A percentile compares a stretch with the other conserved stretches of the same genome.
Evolutionary conservation across 164 flowering plant genomes (phyloP).

Genomic region (Sextonia rubra): DNA sequence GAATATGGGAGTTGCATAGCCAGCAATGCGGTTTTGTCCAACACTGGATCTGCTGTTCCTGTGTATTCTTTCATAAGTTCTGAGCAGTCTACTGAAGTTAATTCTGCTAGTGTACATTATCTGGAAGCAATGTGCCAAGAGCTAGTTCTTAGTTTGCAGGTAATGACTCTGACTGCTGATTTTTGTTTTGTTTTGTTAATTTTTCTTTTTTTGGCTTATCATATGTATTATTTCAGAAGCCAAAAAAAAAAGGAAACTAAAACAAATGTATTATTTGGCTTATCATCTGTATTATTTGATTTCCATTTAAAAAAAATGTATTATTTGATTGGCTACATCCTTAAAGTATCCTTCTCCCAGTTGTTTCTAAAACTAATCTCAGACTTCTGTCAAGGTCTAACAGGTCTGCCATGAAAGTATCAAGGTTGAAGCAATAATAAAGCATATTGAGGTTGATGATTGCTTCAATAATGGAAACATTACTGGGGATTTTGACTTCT

Average conservation of each 20-base stretch:
- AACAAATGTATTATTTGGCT: too few species aligned
- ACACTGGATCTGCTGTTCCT: background rate
- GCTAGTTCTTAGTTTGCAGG: constrained; percentile 57
- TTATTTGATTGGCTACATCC: background rate
- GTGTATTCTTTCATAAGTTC: background rate
- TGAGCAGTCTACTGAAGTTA: constrained; percentile 1
- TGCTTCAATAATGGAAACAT: constrained; percentile 28
- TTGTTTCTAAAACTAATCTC: constrained; percentile 16
- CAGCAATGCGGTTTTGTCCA: background rate
- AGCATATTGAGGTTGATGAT: constrained; percentile 58
- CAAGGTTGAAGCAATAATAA: constrained; percentile 56
- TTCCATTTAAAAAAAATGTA: too few species aligned
- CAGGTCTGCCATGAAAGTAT: constrained; percentile 67
- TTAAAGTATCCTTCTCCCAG: too few species aligned
- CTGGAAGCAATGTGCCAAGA: constrained; percentile 48
- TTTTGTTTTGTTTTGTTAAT: background rate
- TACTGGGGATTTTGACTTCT: constrained; percentile 10
- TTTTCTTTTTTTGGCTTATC: background rate
- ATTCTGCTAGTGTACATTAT: constrained; percentile 29
- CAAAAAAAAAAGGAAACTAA: too few species aligned
- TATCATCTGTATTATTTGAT: too few species aligned
- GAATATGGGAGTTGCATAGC: background rate
- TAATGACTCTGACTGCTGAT: constrained; percentile 26
- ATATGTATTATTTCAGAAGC: background rate
- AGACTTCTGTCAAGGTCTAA: constrained; percentile 38